Evolutionary conservation across 805 yeast genomes (phyloP).

Genomic region (Yarrowia divulgata): DNA sequence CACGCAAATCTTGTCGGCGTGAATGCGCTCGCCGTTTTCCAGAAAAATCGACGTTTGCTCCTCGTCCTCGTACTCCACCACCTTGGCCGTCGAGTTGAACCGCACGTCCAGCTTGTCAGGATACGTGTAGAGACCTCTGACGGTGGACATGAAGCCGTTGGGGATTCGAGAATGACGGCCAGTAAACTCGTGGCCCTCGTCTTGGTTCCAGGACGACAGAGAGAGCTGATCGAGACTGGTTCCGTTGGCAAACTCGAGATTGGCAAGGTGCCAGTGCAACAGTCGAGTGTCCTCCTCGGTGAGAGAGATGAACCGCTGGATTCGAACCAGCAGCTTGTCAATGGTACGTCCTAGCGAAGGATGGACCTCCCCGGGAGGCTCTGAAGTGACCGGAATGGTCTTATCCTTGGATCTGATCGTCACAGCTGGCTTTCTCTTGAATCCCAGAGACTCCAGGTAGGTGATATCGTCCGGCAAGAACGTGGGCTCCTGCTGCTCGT

Average conservation of each 20-base stretch:
- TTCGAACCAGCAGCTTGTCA: slow-evolving; percentile 49
- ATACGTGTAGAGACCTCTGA: slow-evolving; percentile 51
- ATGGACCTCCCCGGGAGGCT: slow-evolving; percentile 49
- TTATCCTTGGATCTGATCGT: slow-evolving; percentile 34
- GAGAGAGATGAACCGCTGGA: slow-evolving; percentile 49
- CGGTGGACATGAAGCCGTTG: slow-evolving; percentile 51
- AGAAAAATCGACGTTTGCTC: slow-evolving; percentile 49
- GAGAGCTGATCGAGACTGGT: slow-evolving; percentile 50
- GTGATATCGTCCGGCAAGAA: slow-evolving; percentile 46
- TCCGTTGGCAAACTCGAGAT: slow-evolving; percentile 53
- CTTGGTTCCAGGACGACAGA: slow-evolving; percentile 54
- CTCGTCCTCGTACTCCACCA: slow-evolving; percentile 50
- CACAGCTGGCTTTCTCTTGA: slow-evolving; percentile 39
- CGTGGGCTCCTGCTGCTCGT: slow-evolving; percentile 45
- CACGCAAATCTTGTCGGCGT: slow-evolving; percentile 52
- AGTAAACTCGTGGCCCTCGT: slow-evolving; percentile 52
- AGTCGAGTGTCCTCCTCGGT: slow-evolving; percentile 50
- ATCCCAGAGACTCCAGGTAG: slow-evolving; percentile 48
- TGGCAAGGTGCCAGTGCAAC: slow-evolving; percentile 54
- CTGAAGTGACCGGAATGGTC: slow-evolving; percentile 48
- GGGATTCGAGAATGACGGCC: slow-evolving; percentile 53
- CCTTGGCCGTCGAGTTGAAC: slow-evolving; percentile 52
- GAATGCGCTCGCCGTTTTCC: slow-evolving; percentile 53
- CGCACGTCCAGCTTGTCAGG: slow-evolving; percentile 54
- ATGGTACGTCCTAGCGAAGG: slow-evolving; percentile 53